phyloP scores from a whole-genome alignment of 441 rosid genomes.

The Omphalea diandra region DNA sequence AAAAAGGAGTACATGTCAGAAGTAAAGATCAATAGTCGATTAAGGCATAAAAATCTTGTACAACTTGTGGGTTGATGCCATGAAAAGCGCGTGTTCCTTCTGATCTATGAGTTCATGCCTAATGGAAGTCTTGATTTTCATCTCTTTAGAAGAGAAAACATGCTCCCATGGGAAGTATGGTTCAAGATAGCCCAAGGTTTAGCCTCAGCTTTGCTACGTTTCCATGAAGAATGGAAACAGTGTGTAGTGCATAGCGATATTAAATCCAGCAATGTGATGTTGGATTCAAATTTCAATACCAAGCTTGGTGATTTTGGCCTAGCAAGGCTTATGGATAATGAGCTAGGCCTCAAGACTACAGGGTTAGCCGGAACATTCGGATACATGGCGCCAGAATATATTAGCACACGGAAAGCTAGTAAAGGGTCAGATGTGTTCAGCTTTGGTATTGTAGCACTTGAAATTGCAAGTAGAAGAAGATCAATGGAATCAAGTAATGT shows the following conservation, averaged over 20 bases:
- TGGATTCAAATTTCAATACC: too few species aligned
- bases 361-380: slow-evolving; percentile 42
- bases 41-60: slow-evolving; percentile 17
- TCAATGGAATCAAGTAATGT: slow-evolving; percentile 24
- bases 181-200: slow-evolving; percentile 46
- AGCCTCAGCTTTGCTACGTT: too few species aligned
- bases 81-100: not conserved
- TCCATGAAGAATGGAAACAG: slow-evolving; percentile 42
- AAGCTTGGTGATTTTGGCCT: too few species aligned
- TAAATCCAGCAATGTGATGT: too few species aligned
- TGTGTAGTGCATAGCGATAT: slow-evolving; percentile 44
- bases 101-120: too few species aligned
- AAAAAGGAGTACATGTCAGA: slow-evolving; percentile 35
- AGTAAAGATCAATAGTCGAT: slow-evolving; percentile 34
- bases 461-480: slow-evolving; percentile 43
- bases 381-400: too few species aligned
- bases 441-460: too few species aligned
- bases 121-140: too few species aligned
- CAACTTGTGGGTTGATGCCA: slow-evolving; percentile 10
- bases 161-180: slow-evolving; percentile 37
- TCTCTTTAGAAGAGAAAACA: slow-evolving; percentile 8
- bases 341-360: slow-evolving; percentile 31
- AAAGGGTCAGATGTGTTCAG: too few species aligned
- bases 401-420: too few species aligned
- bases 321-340: too few species aligned